Base-by-base conservation (phyloP, 1,139 yeast genomes). In the Cylindricascospora bacillispora region DNA sequence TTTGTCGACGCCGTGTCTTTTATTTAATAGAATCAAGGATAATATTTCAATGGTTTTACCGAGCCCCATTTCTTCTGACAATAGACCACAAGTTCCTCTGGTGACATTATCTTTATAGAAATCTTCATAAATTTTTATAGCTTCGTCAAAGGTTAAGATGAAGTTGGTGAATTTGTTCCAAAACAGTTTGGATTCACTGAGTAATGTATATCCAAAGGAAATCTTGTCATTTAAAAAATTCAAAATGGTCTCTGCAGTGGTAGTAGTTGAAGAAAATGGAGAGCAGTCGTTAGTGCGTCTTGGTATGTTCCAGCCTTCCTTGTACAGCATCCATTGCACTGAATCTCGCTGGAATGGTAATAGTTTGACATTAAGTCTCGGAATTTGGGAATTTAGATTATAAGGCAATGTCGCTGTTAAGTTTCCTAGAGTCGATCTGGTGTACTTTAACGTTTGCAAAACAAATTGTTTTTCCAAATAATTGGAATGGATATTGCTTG, bases 41-140 rank as follows among this genome's bases (percentile, higher is more conserved):
- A 83, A 62, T 5, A 83, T 61, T 50, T 89, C 98, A 2, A 89
- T 75, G 0, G 97, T 86, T 49, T 89, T 89, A 0, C 98, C 98
- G 4, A 89, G 63, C 0, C 98, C 97, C 98, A 89, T 89, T 54
- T 89, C 97, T 49, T 86, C 97, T 1, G 92, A 79, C 23, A 86
- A 53, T 6, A 86, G 57, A 0, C 89, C 94, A 34, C 65, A 66
- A 0, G 83, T 86, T 2, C 67, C 67, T 13, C 26, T 27, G 12
- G 15, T 28, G 22, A 21, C 26, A 5, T 27, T 22, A 13, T 19
- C 22, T 15, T 17, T 22, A 7, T 26, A 18, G 26, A 35, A 30
- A n/a, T 31, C 32, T 3, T 30, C 22, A 22, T 37, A 37, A 4
- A 46, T 26, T 6, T 31, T 10, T 17, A 24, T 24, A 2, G 38